These are phyloP conservation scores for Dactylonectria macrodidyma DNA, from an alignment of 2,329 filamentous ascomycete genomes.

Conservation along the genomic window DNA sequence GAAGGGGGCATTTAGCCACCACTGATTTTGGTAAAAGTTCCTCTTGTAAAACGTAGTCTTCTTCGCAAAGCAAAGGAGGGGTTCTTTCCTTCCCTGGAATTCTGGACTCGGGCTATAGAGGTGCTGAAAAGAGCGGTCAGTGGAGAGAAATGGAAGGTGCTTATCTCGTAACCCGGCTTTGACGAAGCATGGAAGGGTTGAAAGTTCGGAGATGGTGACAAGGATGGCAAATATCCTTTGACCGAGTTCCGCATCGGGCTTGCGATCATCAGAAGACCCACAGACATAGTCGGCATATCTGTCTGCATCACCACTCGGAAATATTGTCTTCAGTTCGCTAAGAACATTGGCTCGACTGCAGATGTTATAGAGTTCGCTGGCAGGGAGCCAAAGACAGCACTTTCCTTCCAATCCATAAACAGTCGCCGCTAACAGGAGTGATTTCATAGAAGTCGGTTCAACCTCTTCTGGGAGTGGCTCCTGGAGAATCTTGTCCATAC, in stretches of 20 bases:
- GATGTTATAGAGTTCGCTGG: slow-evolving; percentile 3
- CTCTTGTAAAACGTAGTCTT: slow-evolving; percentile 1
- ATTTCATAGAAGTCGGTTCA: no score
- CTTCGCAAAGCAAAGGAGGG: background rate
- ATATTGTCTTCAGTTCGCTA: background rate
- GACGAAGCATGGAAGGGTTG: background rate
- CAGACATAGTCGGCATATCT: background rate
- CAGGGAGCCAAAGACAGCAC: background rate
- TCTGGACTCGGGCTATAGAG: background rate
- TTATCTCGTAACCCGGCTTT: slow-evolving; percentile 4
- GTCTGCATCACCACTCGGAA: background rate
- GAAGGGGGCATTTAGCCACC: slow-evolving; percentile 15
- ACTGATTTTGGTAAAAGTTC: background rate
- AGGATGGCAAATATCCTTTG: slow-evolving; percentile 14
- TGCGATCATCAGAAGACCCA: background rate
- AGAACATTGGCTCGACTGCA: background rate
- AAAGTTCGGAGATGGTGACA: background rate
- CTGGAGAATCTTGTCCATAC: no score
- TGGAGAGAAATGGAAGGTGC: slow-evolving; percentile 14
- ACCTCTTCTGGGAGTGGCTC: background rate
- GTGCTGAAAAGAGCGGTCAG: background rate
- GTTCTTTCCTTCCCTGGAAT: background rate
- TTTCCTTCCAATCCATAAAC: background rate
- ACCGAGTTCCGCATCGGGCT: background rate
- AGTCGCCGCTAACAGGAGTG: no score